Evolutionary conservation across 495 filamentous ascomycete species (phyloP).

Genomic region (Hamigera avellanea): DNA sequence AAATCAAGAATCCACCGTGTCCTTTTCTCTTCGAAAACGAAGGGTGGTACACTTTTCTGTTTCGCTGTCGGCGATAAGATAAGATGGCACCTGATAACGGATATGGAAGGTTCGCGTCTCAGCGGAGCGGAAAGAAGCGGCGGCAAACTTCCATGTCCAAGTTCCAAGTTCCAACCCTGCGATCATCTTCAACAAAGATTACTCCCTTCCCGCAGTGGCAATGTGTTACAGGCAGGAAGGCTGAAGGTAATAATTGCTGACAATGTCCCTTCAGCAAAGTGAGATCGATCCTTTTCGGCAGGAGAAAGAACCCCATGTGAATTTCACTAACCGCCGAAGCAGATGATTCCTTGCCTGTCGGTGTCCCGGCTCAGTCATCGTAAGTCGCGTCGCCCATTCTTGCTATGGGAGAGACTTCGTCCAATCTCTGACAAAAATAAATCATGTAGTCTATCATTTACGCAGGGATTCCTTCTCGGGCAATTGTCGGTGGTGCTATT

Average conservation of each 20-base stretch:
- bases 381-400: constrained; percentile 12
- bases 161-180: background rate
- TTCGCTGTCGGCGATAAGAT: background rate
- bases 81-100: background rate
- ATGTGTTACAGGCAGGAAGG: constrained; percentile 16
- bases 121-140: too few species aligned
- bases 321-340: background rate
- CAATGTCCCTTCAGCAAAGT: constrained; percentile 29
- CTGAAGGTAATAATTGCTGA: constrained; percentile 18
- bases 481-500: constrained; percentile 85
- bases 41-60: too few species aligned
- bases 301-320: too few species aligned
- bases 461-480: constrained; percentile 84
- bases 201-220: too few species aligned
- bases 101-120: too few species aligned
- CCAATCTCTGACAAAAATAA: background rate
- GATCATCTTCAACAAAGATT: too few species aligned
- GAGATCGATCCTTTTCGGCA: background rate
- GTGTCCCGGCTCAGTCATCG: constrained; percentile 36
- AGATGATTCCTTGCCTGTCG: constrained; percentile 21
- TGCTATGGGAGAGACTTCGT: background rate
- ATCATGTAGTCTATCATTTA: constrained; percentile 62
- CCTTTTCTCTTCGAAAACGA: too few species aligned
- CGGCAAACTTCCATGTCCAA: too few species aligned
- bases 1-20: too few species aligned